These are phyloP conservation scores for Somion occarium DNA, from an alignment of 1,284 basidiomycete genomes.

Conservation along the genomic window DNA sequence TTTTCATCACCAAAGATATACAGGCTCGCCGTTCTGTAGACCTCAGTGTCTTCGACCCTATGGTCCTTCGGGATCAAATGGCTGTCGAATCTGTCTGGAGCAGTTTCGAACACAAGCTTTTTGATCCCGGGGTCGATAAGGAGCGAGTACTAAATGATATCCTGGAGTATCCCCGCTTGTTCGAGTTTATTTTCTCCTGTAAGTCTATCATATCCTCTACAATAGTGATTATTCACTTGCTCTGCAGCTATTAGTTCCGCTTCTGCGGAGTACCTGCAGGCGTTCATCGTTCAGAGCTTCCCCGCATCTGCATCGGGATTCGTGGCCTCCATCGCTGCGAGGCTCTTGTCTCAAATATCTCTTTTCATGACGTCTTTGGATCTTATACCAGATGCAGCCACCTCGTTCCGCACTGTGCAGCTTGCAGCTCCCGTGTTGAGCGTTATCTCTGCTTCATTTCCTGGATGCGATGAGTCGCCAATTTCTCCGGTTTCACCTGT, in stretches of 20 bases:
- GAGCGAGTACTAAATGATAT: constrained; percentile 5
- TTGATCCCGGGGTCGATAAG: constrained; percentile 3
- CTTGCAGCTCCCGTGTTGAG: constrained; percentile 3
- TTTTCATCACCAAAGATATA: neutral
- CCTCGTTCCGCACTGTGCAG: constrained; percentile 8
- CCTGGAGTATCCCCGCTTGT: neutral
- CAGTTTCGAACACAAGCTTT: constrained; percentile 10
- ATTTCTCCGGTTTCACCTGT: neutral
- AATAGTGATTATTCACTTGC: neutral
- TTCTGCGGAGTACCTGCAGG: constrained; percentile 1
- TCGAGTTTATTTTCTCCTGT: constrained; percentile 16
- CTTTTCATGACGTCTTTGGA: constrained; percentile 3
- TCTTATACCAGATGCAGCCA: neutral
- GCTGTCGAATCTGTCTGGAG: constrained; percentile 9
- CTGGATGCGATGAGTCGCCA: neutral
- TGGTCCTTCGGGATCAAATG: neutral
- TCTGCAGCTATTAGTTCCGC: constrained; percentile 7
- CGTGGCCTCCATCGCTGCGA: constrained; percentile 2
- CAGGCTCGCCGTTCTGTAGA: no score
- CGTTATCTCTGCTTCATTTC: neutral
- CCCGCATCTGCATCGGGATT: constrained; percentile 7
- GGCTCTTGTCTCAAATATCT: constrained; percentile 7
- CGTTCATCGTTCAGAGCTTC: constrained; percentile 5
- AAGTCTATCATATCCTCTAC: neutral
- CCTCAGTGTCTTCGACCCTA: neutral